These are phyloP conservation scores for Candida broadrunensis DNA, from an alignment of 805 yeast genomes.

Conservation along the genomic window DNA sequence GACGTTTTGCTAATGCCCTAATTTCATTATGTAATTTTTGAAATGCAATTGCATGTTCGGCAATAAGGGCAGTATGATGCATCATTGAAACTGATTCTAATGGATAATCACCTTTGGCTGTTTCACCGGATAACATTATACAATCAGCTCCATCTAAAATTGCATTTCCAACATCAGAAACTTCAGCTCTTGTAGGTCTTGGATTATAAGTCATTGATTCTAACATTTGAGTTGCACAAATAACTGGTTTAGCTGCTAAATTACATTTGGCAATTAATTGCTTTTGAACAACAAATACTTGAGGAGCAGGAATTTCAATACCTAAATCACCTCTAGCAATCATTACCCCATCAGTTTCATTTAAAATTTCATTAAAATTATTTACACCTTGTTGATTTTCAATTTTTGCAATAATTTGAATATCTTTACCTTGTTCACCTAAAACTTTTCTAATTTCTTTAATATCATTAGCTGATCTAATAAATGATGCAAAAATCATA, in stretches of 20 bases:
- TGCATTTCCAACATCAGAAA: constrained; percentile 98
- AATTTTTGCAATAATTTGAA: constrained; percentile 95
- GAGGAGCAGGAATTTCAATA: constrained; percentile 98
- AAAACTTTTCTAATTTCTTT: constrained; percentile 86
- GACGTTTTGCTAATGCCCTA: constrained; percentile 79
- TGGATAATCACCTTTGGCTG: constrained; percentile 99
- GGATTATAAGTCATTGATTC: constrained; percentile 99
- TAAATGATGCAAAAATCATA: constrained; percentile 98
- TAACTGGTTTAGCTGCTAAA: constrained; percentile 98
- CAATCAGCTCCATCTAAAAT: constrained; percentile 99
- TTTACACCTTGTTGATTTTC: constrained; percentile 99
- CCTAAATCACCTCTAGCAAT: constrained; percentile 99
- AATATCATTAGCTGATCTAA: constrained; percentile 91
- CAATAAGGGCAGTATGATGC: constrained; percentile 95
- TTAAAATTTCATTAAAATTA: constrained; percentile 95
- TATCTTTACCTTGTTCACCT: constrained; percentile 95
- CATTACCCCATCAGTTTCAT: constrained; percentile 98
- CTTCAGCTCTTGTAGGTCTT: constrained; percentile 99
- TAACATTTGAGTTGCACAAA: constrained; percentile 99
- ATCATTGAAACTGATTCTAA: constrained; percentile 96
- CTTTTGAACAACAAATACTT: constrained; percentile 97
- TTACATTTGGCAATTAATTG: constrained; percentile 98
- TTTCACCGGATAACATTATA: constrained; percentile 99
- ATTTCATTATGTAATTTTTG: constrained; percentile 80
- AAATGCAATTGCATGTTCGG: constrained; percentile 96